A percentile compares a stretch with the other conserved stretches of the same genome.
These are phyloP conservation scores for Cystoderma amianthinum DNA, from an alignment of 768 basidiomycete genomes.

Conservation along the genomic window DNA sequence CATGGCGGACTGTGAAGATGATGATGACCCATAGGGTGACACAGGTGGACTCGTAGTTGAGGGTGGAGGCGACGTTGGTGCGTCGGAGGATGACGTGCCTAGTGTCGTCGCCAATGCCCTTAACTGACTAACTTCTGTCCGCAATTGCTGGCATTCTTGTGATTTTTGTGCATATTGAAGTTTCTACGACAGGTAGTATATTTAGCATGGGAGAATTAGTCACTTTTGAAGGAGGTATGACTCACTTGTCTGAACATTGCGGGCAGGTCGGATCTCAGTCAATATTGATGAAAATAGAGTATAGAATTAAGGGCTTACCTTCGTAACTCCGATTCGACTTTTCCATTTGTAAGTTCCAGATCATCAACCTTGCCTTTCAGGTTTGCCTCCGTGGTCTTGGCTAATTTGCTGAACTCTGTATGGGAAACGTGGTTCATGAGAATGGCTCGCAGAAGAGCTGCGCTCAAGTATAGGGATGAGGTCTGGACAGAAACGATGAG, in stretches of 20 bases:
- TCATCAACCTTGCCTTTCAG: conserved; percentile 65
- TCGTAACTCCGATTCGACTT: conserved; percentile 65
- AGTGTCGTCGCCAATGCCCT: conserved; percentile 40
- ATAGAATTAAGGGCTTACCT: conserved; percentile 40
- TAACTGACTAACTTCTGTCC: conserved; percentile 55
- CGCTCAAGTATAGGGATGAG: conserved; percentile 67
- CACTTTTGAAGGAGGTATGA: conserved; percentile 10
- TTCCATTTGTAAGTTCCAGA: conserved; percentile 46
- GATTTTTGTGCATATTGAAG: conserved; percentile 57
- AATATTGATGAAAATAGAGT: conserved; percentile 9
- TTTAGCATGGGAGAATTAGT: background rate
- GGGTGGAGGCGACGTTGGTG: conserved; percentile 28
- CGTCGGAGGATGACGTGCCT: conserved; percentile 23
- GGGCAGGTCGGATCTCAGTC: conserved; percentile 8
- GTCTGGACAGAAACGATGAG: conserved; percentile 26
- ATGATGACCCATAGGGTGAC: conserved; percentile 27
- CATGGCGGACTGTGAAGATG: conserved; percentile 33
- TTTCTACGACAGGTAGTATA: conserved; percentile 32
- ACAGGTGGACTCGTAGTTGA: conserved; percentile 22
- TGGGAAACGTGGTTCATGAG: conserved; percentile 78
- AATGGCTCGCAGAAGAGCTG: conserved; percentile 75
- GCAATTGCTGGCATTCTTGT: conserved; percentile 64
- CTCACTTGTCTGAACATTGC: conserved; percentile 49
- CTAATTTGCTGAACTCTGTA: conserved; percentile 65
- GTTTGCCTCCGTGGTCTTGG: conserved; percentile 54